A percentile compares a stretch with the other conserved stretches of the same genome.
Evolutionary conservation across 352 stramenopile genomes (phyloP).

Genomic region (Phytophthora hibernalis): DNA sequence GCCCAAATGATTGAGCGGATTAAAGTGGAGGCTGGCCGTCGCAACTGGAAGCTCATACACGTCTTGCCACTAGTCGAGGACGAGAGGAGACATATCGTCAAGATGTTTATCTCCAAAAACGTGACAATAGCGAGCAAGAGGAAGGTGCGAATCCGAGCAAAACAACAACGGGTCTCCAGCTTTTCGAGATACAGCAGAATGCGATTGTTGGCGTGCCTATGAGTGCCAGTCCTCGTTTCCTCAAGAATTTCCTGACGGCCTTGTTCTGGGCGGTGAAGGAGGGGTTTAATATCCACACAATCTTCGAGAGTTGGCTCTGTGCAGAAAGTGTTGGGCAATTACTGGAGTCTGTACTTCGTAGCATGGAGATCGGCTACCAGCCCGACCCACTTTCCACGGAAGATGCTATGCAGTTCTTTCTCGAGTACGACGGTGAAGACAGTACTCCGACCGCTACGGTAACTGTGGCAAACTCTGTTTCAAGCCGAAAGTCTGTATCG

Average conservation of each 20-base stretch:
- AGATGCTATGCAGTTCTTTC: slow-evolving; percentile 73
- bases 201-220: slow-evolving; percentile 67
- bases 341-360: slow-evolving; percentile 67
- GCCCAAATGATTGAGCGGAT: slow-evolving; percentile 86
- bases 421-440: slow-evolving; percentile 44
- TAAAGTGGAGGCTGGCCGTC: slow-evolving; percentile 80
- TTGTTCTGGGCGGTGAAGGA: slow-evolving; percentile 74
- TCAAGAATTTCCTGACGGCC: slow-evolving; percentile 69
- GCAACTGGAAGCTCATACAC: slow-evolving; percentile 77
- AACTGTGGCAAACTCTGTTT: slow-evolving; percentile 16
- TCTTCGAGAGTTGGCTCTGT: slow-evolving; percentile 73
- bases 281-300: slow-evolving; percentile 74
- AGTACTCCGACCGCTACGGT: neutral
- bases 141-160: slow-evolving; percentile 2
- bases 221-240: slow-evolving; percentile 61
- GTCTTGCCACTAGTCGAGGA: slow-evolving; percentile 66
- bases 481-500: slow-evolving; percentile 11
- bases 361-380: slow-evolving; percentile 73
- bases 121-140: slow-evolving; percentile 22
- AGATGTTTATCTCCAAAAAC: slow-evolving; percentile 64
- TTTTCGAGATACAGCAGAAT: slow-evolving; percentile 84
- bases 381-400: slow-evolving; percentile 46
- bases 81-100: slow-evolving; percentile 62
- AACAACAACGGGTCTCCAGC: slow-evolving; percentile 43
- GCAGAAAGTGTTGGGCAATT: slow-evolving; percentile 62